These are phyloP conservation scores for Sedum album DNA, from an alignment of 164 flowering plant genomes.

Conservation along the genomic window DNA sequence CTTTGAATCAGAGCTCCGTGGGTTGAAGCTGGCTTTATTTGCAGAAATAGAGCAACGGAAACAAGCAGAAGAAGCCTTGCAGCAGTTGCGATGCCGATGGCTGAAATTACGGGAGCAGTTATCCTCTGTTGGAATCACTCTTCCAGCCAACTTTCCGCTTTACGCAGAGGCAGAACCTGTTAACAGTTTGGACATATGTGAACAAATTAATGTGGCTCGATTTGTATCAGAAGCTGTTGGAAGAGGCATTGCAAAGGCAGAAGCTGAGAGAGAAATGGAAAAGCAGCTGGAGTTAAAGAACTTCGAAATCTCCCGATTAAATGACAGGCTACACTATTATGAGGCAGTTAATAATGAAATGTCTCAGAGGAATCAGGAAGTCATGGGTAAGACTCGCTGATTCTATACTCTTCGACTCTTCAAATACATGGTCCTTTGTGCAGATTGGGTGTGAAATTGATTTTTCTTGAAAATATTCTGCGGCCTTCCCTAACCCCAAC, in stretches of 20 bases:
- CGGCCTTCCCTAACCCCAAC: too few species aligned
- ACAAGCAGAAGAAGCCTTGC: slow-evolving; percentile 65
- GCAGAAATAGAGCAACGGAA: slow-evolving; percentile 79
- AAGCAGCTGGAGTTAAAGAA: slow-evolving; percentile 60
- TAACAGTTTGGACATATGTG: slow-evolving; percentile 32
- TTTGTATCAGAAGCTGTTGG: slow-evolving; percentile 65
- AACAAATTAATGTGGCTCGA: slow-evolving; percentile 48
- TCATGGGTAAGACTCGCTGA: slow-evolving; percentile 41
- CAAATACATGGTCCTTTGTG: neutral
- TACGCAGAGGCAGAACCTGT: slow-evolving; percentile 24
- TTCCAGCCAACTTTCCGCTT: slow-evolving; percentile 38
- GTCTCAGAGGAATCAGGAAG: slow-evolving; percentile 91
- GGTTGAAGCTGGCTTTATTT: slow-evolving; percentile 52
- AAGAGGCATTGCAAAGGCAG: slow-evolving; percentile 72
- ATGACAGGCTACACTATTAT: slow-evolving; percentile 66
- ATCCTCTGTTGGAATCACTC: slow-evolving; percentile 43
- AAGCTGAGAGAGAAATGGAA: slow-evolving; percentile 68
- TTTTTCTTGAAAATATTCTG: neutral
- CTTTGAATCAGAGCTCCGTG: slow-evolving; percentile 57
- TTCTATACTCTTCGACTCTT: neutral
- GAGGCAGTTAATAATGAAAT: slow-evolving; percentile 85
- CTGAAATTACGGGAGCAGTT: slow-evolving; percentile 41
- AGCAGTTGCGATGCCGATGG: slow-evolving; percentile 53
- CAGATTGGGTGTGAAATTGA: neutral
- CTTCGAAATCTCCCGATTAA: slow-evolving; percentile 74